These are phyloP conservation scores for Podaxis mareebaensis DNA, from an alignment of 768 basidiomycete genomes.

Conservation along the genomic window DNA sequence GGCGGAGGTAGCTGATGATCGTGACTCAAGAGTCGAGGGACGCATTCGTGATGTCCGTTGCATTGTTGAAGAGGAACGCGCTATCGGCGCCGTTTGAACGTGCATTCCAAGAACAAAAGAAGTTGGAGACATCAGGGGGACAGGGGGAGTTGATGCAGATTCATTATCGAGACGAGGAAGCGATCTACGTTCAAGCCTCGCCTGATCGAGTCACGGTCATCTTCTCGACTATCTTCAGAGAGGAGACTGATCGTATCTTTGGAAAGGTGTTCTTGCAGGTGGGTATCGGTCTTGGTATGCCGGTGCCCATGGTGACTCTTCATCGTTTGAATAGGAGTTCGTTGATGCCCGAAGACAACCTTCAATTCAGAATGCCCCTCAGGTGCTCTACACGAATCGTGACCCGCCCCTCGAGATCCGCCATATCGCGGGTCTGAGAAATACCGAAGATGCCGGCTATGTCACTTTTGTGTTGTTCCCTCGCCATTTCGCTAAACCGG, in stretches of 20 bases:
- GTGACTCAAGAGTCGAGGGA: conserved; percentile 67
- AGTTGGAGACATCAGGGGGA: conserved; percentile 72
- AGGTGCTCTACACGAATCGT: conserved; percentile 92
- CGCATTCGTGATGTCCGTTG: conserved; percentile 75
- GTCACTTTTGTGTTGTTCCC: conserved; percentile 98
- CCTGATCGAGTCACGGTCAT: conserved; percentile 96
- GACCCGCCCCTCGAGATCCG: conserved; percentile 97
- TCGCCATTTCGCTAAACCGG: conserved; percentile 82
- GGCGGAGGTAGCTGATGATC: not conserved
- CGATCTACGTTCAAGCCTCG: conserved; percentile 92
- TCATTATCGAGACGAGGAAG: conserved; percentile 96
- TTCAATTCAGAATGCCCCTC: conserved; percentile 93
- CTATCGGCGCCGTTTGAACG: conserved; percentile 92
- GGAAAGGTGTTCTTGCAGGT: conserved; percentile 99
- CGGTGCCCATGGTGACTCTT: not conserved
- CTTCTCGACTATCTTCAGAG: conserved; percentile 95
- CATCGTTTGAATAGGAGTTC: conserved; percentile 72
- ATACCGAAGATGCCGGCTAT: conserved; percentile 90
- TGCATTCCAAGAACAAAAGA: conserved; percentile 81
- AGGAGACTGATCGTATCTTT: conserved; percentile 96
- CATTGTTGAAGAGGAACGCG: conserved; percentile 90
- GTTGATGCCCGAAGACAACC: conserved; percentile 96
- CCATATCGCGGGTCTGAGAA: conserved; percentile 76
- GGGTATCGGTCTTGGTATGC: conserved; percentile 18
- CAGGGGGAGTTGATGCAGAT: conserved; percentile 89